Percentiles rank a stretch among this genome's conserved stretches.
Evolutionary conservation across 1,284 basidiomycete species (phyloP).

Genomic region (Peniophora sp.): DNA sequence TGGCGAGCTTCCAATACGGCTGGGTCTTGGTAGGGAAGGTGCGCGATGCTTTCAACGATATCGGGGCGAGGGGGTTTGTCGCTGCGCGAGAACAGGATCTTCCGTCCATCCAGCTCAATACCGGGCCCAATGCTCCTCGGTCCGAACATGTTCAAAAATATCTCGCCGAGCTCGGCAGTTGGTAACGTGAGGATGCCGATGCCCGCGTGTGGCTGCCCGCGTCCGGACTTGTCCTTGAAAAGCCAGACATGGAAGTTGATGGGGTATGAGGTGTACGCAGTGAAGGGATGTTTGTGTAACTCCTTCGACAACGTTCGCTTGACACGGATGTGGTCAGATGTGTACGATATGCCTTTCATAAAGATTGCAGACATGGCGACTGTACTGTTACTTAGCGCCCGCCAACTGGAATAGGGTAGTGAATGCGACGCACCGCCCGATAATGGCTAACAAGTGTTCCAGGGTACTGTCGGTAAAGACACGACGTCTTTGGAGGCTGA

Average conservation of each 20-base stretch:
- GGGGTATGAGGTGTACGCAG: slow-evolving; percentile 17
- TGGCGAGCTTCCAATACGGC: slow-evolving; percentile 18
- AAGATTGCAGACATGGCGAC: slow-evolving; percentile 16
- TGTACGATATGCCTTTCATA: slow-evolving; percentile 27
- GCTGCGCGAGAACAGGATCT: slow-evolving; percentile 31
- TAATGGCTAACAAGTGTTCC: no score
- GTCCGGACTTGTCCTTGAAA: slow-evolving; percentile 21
- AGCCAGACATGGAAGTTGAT: slow-evolving; percentile 46
- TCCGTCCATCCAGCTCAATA: slow-evolving; percentile 17
- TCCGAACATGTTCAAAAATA: slow-evolving; percentile 41
- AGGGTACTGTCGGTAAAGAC: no score
- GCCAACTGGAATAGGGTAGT: no score
- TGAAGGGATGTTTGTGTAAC: slow-evolving; percentile 25
- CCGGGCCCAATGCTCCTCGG: slow-evolving; percentile 8
- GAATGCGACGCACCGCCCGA: no score
- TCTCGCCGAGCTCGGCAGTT: slow-evolving; percentile 23
- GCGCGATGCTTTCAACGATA: slow-evolving; percentile 31
- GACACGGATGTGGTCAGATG: slow-evolving; percentile 24
- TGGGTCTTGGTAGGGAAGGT: slow-evolving; percentile 39
- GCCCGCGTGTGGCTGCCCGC: slow-evolving; percentile 23
- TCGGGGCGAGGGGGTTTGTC: slow-evolving; percentile 22
- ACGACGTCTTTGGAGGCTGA: no score
- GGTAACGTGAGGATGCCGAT: slow-evolving; percentile 43
- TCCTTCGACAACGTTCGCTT: slow-evolving; percentile 29
- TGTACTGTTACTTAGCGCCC: no score